phyloP scores from a whole-genome alignment of 2,329 filamentous ascomycete genomes.

The Clarireedia sp. region DNA sequence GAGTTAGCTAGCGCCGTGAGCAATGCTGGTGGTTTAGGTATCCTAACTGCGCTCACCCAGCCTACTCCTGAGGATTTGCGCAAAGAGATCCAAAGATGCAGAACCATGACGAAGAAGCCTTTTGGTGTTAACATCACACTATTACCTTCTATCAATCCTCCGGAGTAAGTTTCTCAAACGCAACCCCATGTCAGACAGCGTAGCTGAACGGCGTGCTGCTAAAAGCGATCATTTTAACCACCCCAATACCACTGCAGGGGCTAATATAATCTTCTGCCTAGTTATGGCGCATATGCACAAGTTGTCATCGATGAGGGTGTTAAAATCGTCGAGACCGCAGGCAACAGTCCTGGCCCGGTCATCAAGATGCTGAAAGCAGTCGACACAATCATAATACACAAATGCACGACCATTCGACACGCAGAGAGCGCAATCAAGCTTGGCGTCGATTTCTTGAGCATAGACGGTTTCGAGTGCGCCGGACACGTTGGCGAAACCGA shows the following conservation, averaged over 20 bases:
- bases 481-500: conserved; percentile 81
- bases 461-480: conserved; percentile 96
- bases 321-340: conserved; percentile 85
- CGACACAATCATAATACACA: conserved; percentile 77
- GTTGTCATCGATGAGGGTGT: conserved; percentile 91
- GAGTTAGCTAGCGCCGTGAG: conserved; percentile 69
- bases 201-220: too few species aligned
- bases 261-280: neutral
- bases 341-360: conserved; percentile 82
- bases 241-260: neutral
- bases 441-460: conserved; percentile 91
- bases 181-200: neutral
- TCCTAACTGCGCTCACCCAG: conserved; percentile 86
- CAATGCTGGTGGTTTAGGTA: conserved; percentile 75
- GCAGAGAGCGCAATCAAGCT: conserved; percentile 87
- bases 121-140: conserved; percentile 96
- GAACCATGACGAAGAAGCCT: conserved; percentile 65
- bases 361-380: conserved; percentile 82
- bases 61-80: conserved; percentile 85
- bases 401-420: conserved; percentile 94
- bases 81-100: conserved; percentile 84
- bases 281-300: conserved; percentile 80
- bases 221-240: too few species aligned
- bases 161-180: conserved; percentile 43
- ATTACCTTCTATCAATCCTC: conserved; percentile 79